Evolutionary conservation across 176 grass and related monocot species (phyloP).

Genomic region (Cocos nucifera): DNA sequence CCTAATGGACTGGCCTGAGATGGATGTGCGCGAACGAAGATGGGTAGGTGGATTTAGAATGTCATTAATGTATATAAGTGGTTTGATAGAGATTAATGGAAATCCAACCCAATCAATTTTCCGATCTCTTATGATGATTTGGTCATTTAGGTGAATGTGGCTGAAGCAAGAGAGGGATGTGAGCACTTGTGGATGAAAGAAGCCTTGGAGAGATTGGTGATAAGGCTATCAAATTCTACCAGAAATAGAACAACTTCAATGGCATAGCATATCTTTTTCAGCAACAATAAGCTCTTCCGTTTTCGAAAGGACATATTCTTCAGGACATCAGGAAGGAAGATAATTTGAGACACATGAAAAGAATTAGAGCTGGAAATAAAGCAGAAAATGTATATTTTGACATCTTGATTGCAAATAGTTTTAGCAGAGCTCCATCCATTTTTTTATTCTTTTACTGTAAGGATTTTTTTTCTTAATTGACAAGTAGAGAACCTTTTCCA

Average conservation of each 20-base stretch:
- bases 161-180: conserved; percentile 34
- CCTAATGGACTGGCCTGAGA: conserved; percentile 38
- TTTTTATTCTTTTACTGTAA: too few species aligned
- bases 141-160: conserved; percentile 26
- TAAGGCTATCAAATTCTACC: conserved; percentile 12
- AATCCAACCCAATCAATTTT: background rate
- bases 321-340: too few species aligned
- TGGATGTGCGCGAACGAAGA: conserved; percentile 33
- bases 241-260: background rate
- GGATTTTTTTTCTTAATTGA: too few species aligned
- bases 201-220: conserved; percentile 34
- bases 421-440: too few species aligned
- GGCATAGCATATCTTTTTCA: too few species aligned
- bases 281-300: too few species aligned
- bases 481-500: too few species aligned
- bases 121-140: background rate
- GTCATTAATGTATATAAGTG: background rate
- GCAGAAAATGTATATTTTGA: too few species aligned
- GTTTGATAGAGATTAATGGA: background rate
- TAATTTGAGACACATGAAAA: too few species aligned
- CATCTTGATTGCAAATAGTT: too few species aligned
- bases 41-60: conserved; percentile 22
- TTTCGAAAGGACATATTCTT: too few species aligned
- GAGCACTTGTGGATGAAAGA: conserved; percentile 41
- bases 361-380: too few species aligned